Evolutionary conservation across 768 basidiomycete genomes (phyloP), one percentile per base, ranked within the genome.

Genomic region (Austroboletus festivus): DNA sequence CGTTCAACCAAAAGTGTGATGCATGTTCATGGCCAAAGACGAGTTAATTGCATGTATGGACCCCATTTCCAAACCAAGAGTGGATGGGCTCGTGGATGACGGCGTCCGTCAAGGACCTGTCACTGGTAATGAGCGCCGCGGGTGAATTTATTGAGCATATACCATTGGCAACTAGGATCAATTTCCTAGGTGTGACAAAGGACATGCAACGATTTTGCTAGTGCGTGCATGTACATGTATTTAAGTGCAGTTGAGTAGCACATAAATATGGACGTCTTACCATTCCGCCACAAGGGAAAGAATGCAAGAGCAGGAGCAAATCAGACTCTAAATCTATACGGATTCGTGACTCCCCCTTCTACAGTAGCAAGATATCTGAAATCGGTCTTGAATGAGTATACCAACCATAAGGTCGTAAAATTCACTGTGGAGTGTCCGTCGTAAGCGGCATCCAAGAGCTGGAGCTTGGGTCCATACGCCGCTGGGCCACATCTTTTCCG

Each of bases 381-480:
- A 30, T 38, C n/a, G n/a, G 4, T 38, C 11, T 3, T 28, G 5
- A 9, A 39, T 44, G 19, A 43, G 34, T 3, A 1, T 22, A 9
- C 8, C 7, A 10, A 3, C 1, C 7, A n/a, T 18, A 6, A 6
- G 22, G 2, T 20, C 18, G 4, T 3, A 20, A 9, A 15, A 6
- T 4, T 34, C 38, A 92, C 87, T 78, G 79, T 15, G 83, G 79
- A 2, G 91, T 92, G 60, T 96, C 92, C 94, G 81, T 86, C 86
- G 58, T 81, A 87, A 0, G 86, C 81, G 2, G 73, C 77, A 0
- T 91, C 83, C 50, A 96, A 78, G 24, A 85, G 64, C 56, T 86
- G 82, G 0, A 93, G 93, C 68, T 97, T 93, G n/a, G 1, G 92
- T 83, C 94, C 94, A 97, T 5, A 93, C 78, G 1, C 94, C 94